Conservation (phyloP, 2,329 filamentous ascomycete genomes). For the Diaporthe velutina region DNA sequence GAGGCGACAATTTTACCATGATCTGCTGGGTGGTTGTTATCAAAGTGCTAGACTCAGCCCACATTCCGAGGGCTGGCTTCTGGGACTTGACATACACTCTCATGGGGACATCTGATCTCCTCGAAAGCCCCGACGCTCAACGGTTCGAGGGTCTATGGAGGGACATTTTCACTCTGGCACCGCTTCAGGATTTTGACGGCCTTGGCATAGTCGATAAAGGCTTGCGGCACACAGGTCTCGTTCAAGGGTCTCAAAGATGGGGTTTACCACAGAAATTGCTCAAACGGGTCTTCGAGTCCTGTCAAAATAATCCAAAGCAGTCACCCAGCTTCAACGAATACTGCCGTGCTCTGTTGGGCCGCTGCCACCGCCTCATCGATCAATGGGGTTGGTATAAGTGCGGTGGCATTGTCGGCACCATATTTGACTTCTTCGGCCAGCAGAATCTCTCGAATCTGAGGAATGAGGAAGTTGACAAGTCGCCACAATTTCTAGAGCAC, state of each 20-base stretch:
- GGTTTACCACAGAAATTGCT: constrained; percentile 68
- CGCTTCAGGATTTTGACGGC: constrained; percentile 71
- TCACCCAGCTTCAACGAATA: constrained; percentile 75
- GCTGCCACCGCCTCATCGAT: constrained; percentile 73
- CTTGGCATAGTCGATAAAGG: constrained; percentile 61
- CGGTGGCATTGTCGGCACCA: constrained; percentile 67
- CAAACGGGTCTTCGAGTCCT: constrained; percentile 69
- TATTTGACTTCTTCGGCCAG: constrained; percentile 78
- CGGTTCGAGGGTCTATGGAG: constrained; percentile 70
- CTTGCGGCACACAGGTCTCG: constrained; percentile 50
- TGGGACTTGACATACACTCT: constrained; percentile 69
- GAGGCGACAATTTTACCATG: constrained; percentile 56
- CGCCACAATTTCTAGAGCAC: constrained; percentile 71
- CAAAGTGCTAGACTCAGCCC: constrained; percentile 63
- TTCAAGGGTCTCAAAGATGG: constrained; percentile 73
- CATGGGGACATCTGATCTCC: constrained; percentile 52
- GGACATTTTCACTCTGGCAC: constrained; percentile 70
- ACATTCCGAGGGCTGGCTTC: constrained; percentile 67
- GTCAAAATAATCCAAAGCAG: constrained; percentile 67
- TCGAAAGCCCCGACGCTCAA: constrained; percentile 56
- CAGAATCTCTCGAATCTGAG: constrained; percentile 72
- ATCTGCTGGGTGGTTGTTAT: constrained; percentile 73
- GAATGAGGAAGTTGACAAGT: constrained; percentile 73
- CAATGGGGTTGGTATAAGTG: constrained; percentile 76
- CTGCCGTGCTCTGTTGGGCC: constrained; percentile 68